These are phyloP conservation scores for Sugiyamaella sp. DNA, from an alignment of 1,139 yeast genomes.

Conservation along the genomic window DNA sequence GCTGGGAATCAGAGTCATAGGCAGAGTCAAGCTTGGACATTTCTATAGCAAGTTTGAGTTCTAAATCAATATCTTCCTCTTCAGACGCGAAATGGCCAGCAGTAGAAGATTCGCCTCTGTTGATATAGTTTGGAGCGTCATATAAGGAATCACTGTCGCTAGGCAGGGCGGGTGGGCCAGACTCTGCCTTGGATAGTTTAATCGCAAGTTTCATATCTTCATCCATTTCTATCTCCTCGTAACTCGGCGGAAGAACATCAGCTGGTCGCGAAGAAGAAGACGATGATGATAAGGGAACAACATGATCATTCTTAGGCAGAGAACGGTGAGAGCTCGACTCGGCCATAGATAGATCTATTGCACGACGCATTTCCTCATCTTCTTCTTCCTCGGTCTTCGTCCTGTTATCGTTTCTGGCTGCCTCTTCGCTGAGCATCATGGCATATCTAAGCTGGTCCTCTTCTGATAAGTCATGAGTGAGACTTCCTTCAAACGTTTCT, in stretches of 20 bases:
- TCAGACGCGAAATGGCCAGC: neutral
- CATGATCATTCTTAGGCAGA: neutral
- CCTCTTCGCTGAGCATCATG: constrained; percentile 42
- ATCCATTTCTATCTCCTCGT: constrained; percentile 17
- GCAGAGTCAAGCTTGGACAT: constrained; percentile 24
- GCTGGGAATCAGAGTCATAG: neutral
- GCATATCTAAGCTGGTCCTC: constrained; percentile 51
- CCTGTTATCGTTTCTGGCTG: constrained; percentile 20
- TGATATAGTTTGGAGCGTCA: neutral
- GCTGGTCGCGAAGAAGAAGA: neutral
- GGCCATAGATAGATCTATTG: constrained; percentile 27
- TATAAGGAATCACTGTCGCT: constrained; percentile 1
- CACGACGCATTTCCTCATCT: constrained; percentile 26
- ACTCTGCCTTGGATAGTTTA: constrained; percentile 26
- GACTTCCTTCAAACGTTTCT: constrained; percentile 31
- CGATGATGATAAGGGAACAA: too few species aligned
- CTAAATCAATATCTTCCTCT: constrained; percentile 16
- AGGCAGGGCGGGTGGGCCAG: too few species aligned
- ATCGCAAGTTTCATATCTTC: constrained; percentile 28
- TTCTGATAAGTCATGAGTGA: constrained; percentile 46
- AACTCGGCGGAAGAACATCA: constrained; percentile 1
- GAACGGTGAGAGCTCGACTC: constrained; percentile 7
- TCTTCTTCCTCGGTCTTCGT: constrained; percentile 37
- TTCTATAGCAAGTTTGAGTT: constrained; percentile 24
- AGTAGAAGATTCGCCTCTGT: neutral